These are phyloP conservation scores for Aspergillus spinulosporus DNA, from an alignment of 2,329 filamentous ascomycete species.

Conservation along the genomic window DNA sequence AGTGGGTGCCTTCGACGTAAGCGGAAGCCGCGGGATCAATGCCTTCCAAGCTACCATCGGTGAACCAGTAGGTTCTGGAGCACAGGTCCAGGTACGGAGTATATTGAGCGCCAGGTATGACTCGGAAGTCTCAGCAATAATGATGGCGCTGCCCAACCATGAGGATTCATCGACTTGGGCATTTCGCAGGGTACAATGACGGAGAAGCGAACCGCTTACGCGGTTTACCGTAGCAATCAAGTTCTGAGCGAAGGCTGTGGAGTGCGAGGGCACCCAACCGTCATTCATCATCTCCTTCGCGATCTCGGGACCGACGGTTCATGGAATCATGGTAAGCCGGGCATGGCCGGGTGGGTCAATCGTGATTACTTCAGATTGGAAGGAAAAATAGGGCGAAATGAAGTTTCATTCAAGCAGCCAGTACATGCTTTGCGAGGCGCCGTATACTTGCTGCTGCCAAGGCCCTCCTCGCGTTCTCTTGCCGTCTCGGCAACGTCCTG, in stretches of 20 bases:
- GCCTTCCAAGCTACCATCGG: not conserved
- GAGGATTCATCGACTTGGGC: slow-evolving; percentile 13
- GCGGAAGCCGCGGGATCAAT: not conserved
- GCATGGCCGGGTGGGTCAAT: slow-evolving; percentile 3
- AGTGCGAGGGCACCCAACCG: slow-evolving; percentile 17
- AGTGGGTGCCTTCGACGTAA: not conserved
- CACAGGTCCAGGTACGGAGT: not conserved
- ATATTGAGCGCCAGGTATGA: not conserved
- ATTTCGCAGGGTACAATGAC: not conserved
- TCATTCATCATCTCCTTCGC: slow-evolving; percentile 13
- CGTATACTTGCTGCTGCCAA: slow-evolving; percentile 2
- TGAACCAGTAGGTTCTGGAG: not conserved
- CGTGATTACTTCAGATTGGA: slow-evolving; percentile 1
- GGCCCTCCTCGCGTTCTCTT: slow-evolving; percentile 3
- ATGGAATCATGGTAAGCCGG: slow-evolving; percentile 1
- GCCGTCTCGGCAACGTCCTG: slow-evolving; percentile 1
- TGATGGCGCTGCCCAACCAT: slow-evolving; percentile 19
- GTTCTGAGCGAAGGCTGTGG: slow-evolving; percentile 7
- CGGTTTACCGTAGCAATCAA: not conserved
- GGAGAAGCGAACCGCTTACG: slow-evolving; percentile 4
- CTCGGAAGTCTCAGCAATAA: not conserved
- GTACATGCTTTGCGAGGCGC: not conserved
- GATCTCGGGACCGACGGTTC: not conserved
- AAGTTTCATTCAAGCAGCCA: not conserved
- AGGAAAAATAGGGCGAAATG: not conserved